These are phyloP conservation scores for Penicillium mononematosum DNA, from an alignment of 495 filamentous ascomycete species.

Conservation along the genomic window DNA sequence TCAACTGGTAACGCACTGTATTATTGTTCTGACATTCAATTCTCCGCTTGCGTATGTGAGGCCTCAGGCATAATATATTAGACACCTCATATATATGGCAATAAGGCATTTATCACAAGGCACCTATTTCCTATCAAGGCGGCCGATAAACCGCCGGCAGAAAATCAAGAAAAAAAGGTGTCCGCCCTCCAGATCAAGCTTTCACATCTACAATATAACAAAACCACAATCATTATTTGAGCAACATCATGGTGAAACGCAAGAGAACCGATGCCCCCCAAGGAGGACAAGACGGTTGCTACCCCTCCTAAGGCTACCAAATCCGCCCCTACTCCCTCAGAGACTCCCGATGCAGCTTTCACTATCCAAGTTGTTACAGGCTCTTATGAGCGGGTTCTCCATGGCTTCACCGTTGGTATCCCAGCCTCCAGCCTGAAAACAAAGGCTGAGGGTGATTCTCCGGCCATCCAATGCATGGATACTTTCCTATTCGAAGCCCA, in stretches of 20 bases:
- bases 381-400: slow-evolving; percentile 91
- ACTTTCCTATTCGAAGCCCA: slow-evolving; percentile 96
- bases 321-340: slow-evolving; percentile 25
- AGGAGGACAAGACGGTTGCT: slow-evolving; percentile 32
- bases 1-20: slow-evolving; percentile 8
- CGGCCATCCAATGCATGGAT: slow-evolving; percentile 71
- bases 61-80: slow-evolving; percentile 16
- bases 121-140: slow-evolving; percentile 17
- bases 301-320: slow-evolving; percentile 39
- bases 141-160: slow-evolving; percentile 26
- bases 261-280: slow-evolving; percentile 59
- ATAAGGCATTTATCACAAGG: slow-evolving; percentile 12
- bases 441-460: slow-evolving; percentile 25
- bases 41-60: slow-evolving; percentile 17
- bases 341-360: slow-evolving; percentile 37
- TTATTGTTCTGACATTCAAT: slow-evolving; percentile 5
- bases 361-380: slow-evolving; percentile 88
- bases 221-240: slow-evolving; percentile 9
- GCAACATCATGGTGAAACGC: slow-evolving; percentile 68
- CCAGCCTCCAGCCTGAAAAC: slow-evolving; percentile 34
- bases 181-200: slow-evolving; percentile 17
- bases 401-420: slow-evolving; percentile 81
- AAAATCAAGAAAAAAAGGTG: slow-evolving; percentile 29
- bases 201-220: slow-evolving; percentile 10
- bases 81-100: slow-evolving; percentile 4